These are phyloP conservation scores for Dictyostelium citrinum DNA, from an alignment of 78 protist species.

Conservation along the genomic window DNA sequence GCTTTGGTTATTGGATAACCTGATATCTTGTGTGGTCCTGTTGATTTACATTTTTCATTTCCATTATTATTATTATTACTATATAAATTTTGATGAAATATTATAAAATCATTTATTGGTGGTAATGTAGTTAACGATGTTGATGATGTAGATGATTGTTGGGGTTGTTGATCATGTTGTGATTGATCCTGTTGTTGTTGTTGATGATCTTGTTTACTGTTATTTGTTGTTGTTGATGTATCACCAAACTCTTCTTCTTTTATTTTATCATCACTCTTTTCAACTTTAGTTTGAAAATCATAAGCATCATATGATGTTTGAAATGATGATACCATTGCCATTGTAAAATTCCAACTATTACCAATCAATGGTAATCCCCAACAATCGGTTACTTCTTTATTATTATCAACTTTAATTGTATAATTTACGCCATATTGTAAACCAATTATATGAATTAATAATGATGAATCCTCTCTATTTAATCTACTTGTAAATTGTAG, in stretches of 20 bases:
- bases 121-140: neutral
- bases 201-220: neutral
- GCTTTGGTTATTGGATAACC: constrained; percentile 14
- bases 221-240: neutral
- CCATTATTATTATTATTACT: neutral
- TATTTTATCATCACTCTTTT: neutral
- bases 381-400: neutral
- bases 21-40: neutral
- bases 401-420: neutral
- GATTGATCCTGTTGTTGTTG: neutral
- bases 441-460: neutral
- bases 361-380: constrained; percentile 30
- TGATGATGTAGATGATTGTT: neutral
- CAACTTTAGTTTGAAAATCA: neutral
- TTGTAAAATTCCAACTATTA: neutral
- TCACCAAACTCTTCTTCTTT: neutral
- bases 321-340: neutral
- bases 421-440: neutral
- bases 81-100: neutral
- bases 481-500: neutral
- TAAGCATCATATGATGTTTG: neutral
- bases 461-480: neutral
- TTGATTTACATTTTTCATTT: neutral
- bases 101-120: neutral
- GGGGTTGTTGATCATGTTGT: neutral